These are phyloP conservation scores for Trametes sanguinea DNA, from an alignment of 768 basidiomycete species.

Conservation along the genomic window DNA sequence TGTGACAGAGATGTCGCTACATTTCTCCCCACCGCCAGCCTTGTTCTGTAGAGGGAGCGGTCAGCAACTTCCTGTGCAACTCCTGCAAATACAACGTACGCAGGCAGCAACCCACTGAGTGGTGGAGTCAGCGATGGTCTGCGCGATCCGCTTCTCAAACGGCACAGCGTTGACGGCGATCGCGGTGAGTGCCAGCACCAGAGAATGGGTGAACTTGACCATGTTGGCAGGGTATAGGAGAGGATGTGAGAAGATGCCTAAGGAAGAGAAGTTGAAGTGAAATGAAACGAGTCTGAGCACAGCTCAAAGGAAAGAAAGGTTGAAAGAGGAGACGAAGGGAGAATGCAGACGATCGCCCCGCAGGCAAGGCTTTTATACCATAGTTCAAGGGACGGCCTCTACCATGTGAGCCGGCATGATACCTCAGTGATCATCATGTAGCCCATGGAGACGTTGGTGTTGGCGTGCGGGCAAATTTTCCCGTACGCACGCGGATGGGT, in stretches of 20 bases:
- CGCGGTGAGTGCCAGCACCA: slow-evolving; percentile 34
- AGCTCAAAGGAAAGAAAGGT: slow-evolving; percentile 2
- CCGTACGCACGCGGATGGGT: too few relatives aligned
- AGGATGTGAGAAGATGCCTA: neutral
- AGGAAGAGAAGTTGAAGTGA: neutral
- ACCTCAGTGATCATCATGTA: too few relatives aligned
- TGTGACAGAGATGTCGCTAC: slow-evolving; percentile 56
- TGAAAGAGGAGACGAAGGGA: slow-evolving; percentile 10
- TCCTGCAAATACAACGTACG: slow-evolving; percentile 36
- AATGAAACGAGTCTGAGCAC: slow-evolving; percentile 6
- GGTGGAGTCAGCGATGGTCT: slow-evolving; percentile 50
- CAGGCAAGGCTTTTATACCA: too few relatives aligned
- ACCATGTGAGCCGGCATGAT: too few relatives aligned
- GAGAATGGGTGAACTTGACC: slow-evolving; percentile 35
- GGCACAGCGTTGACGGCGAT: slow-evolving; percentile 29
- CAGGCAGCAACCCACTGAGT: slow-evolving; percentile 53
- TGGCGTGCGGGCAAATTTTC: too few relatives aligned
- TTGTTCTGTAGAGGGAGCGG: slow-evolving; percentile 38
- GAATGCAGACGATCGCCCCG: neutral
- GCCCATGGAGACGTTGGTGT: neutral
- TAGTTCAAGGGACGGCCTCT: too few relatives aligned
- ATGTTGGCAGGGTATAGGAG: slow-evolving; percentile 19
- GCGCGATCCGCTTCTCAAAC: slow-evolving; percentile 49
- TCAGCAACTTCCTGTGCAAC: neutral
- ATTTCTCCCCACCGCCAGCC: slow-evolving; percentile 58